These are phyloP conservation scores for Trebouxia sp. DNA, from an alignment of 139 green algal species.

Conservation along the genomic window DNA sequence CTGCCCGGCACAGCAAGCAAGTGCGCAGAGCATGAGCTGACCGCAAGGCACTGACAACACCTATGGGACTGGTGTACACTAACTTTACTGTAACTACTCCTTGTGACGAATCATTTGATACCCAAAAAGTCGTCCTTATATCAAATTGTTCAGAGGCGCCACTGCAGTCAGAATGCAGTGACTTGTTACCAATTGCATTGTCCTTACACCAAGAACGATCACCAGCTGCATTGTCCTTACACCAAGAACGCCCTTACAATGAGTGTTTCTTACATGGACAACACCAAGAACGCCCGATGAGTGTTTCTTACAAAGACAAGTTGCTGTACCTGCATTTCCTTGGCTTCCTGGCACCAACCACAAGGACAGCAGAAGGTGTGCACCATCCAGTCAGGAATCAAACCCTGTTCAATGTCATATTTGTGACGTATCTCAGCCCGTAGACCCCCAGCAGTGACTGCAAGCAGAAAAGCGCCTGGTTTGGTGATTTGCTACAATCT, in stretches of 20 bases:
- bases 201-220: too few species aligned
- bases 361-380: slow-evolving; percentile 20
- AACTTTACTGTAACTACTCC: not conserved
- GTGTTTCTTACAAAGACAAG: too few species aligned
- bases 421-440: slow-evolving; percentile 20
- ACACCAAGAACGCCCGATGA: too few species aligned
- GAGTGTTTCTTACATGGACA: not conserved
- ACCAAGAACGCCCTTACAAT: not conserved
- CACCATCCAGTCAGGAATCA: slow-evolving; percentile 21
- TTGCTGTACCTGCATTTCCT: slow-evolving; percentile 29
- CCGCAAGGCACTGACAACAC: not conserved
- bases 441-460: slow-evolving; percentile 12
- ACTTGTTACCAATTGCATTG: too few species aligned
- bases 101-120: too few species aligned
- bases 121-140: not conserved
- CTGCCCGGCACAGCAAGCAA: too few species aligned
- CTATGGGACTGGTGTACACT: not conserved
- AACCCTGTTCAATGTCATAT: not conserved
- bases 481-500: too few species aligned
- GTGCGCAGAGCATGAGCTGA: too few species aligned
- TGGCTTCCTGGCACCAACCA: slow-evolving; percentile 22
- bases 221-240: too few species aligned
- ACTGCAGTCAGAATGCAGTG: too few species aligned
- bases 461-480: not conserved
- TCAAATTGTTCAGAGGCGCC: not conserved